These are phyloP conservation scores for Nemania sp. DNA, from an alignment of 2,329 filamentous ascomycete genomes.

Conservation along the genomic window DNA sequence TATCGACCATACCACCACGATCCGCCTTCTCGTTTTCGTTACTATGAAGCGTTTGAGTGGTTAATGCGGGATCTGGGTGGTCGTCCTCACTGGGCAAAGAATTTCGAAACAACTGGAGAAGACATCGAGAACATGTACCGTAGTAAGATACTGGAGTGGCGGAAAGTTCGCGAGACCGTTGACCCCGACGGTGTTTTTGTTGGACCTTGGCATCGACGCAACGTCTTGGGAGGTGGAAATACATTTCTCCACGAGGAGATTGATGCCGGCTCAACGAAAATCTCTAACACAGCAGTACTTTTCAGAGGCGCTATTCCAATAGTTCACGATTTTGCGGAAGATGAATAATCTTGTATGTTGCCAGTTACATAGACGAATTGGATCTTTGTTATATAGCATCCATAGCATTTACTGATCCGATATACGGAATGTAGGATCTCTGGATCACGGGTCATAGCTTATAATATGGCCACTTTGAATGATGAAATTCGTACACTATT, in stretches of 20 bases:
- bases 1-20: slow-evolving; percentile 81
- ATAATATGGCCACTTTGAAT: too few species aligned
- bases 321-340: not conserved
- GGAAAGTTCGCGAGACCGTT: slow-evolving; percentile 66
- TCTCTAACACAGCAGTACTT: slow-evolving; percentile 24
- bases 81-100: slow-evolving; percentile 90
- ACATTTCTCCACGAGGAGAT: slow-evolving; percentile 39
- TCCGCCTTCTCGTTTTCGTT: slow-evolving; percentile 73
- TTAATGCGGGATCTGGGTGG: slow-evolving; percentile 85
- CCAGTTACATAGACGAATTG: not conserved
- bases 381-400: not conserved
- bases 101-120: slow-evolving; percentile 66
- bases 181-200: slow-evolving; percentile 87
- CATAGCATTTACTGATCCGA: not conserved
- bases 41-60: slow-evolving; percentile 90
- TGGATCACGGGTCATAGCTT: too few species aligned
- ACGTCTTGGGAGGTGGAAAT: slow-evolving; percentile 53
- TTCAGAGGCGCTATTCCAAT: slow-evolving; percentile 29
- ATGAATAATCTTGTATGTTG: not conserved
- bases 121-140: slow-evolving; percentile 73
- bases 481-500: too few species aligned
- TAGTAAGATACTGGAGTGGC: slow-evolving; percentile 66
- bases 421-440: too few species aligned
- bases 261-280: slow-evolving; percentile 27
- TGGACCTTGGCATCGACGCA: slow-evolving; percentile 83